phyloP scores from a whole-genome alignment of 2,329 filamentous ascomycete genomes.

The Trichoderma atrobrunneum region DNA sequence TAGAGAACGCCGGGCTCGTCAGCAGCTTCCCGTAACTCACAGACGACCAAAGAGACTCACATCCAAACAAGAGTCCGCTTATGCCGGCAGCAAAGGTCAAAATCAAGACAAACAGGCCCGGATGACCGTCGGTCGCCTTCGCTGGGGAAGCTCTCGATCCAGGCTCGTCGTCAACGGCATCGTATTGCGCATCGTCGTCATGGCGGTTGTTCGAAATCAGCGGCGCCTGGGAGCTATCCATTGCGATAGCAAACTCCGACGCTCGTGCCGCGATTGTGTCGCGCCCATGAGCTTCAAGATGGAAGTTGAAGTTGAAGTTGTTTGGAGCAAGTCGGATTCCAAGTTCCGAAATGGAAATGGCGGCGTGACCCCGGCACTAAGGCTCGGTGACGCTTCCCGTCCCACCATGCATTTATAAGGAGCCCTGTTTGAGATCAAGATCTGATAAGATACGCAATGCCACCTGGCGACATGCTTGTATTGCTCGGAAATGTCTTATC shows the following conservation, averaged over 20 bases:
- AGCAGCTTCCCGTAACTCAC: not conserved
- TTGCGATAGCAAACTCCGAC: conserved; percentile 21
- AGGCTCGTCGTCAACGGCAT: conserved; percentile 27
- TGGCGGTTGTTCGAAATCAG: conserved; percentile 34
- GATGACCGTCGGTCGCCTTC: conserved; percentile 32
- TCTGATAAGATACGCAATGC: conserved; percentile 3
- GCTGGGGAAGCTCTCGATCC: conserved; percentile 25
- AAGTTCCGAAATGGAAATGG: conserved; percentile 8
- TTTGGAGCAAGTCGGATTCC: not conserved
- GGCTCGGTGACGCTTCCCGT: conserved; percentile 9
- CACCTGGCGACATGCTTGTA: not conserved
- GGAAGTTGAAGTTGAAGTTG: not conserved
- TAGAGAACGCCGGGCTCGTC: conserved; percentile 28
- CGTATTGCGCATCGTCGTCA: conserved; percentile 34
- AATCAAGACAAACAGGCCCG: conserved; percentile 56
- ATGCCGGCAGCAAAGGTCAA: conserved; percentile 65
- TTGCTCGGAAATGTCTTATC: not conserved
- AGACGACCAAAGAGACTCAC: conserved; percentile 40
- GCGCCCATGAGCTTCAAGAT: not conserved
- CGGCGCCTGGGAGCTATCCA: conserved; percentile 40
- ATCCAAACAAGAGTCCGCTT: conserved; percentile 66
- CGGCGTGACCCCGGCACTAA: conserved; percentile 15
- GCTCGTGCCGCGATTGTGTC: not conserved
- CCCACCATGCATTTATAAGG: not conserved
- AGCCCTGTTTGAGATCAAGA: not conserved